A percentile compares a stretch with the other conserved stretches of the same genome.
These are phyloP conservation scores for Pholiota adiposa DNA, from an alignment of 1,284 basidiomycete genomes.

Conservation along the genomic window DNA sequence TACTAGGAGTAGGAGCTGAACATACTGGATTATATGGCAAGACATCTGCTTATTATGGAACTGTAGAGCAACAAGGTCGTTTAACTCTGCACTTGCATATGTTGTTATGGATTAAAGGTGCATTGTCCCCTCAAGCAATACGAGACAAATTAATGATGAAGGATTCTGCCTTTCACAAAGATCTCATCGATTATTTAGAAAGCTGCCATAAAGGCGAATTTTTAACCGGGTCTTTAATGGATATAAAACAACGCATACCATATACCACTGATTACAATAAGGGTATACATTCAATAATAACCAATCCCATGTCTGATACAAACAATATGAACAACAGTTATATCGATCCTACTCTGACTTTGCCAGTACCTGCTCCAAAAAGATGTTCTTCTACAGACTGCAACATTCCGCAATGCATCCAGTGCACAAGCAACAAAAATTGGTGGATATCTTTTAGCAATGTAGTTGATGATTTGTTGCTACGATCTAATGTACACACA, in stretches of 20 bases:
- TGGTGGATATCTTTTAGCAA: neutral
- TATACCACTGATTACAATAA: neutral
- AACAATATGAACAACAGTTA: neutral
- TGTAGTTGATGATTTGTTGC: conserved; percentile 5
- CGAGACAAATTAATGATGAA: neutral
- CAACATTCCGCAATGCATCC: neutral
- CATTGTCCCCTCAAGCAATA: conserved; percentile 28
- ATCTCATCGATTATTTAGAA: conserved; percentile 16
- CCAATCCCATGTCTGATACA: neutral
- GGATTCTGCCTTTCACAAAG: conserved; percentile 12
- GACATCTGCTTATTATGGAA: conserved; percentile 39
- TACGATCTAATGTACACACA: conserved; percentile 1
- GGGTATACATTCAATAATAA: neutral
- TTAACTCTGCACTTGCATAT: conserved; percentile 40
- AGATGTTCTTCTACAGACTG: too few relatives aligned
- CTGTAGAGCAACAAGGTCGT: conserved; percentile 42
- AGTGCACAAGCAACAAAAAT: too few relatives aligned
- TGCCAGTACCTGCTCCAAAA: neutral
- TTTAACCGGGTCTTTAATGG: neutral
- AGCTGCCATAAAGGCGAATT: conserved; percentile 16
- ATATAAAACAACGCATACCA: conserved; percentile 1
- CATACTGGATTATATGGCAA: conserved; percentile 28
- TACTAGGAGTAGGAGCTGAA: conserved; percentile 24
- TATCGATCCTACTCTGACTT: neutral
- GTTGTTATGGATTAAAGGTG: conserved; percentile 35